Conservation (phyloP, 1,284 basidiomycete genomes). For the Agroathelia rolfsii region DNA sequence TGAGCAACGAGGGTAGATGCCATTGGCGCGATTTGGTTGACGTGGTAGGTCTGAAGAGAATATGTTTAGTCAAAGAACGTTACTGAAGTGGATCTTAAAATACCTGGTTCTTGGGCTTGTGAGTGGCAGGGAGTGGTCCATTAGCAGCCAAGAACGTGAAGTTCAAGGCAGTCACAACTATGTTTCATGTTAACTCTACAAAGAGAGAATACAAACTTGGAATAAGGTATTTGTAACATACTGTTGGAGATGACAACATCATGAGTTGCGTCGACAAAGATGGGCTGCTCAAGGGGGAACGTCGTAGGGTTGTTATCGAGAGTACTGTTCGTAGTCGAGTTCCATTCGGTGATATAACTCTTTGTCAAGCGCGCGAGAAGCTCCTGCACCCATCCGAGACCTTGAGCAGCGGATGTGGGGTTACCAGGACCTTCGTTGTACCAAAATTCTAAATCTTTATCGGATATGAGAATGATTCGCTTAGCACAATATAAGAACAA, state of each 20-base stretch:
- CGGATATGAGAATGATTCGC: neutral
- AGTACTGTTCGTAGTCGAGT: constrained; percentile 45
- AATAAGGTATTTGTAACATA: constrained; percentile 10
- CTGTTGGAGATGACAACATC: constrained; percentile 34
- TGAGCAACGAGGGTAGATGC: constrained; percentile 50
- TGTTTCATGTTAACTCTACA: neutral
- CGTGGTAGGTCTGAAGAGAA: constrained; percentile 30
- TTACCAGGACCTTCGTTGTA: constrained; percentile 46
- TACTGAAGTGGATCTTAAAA: constrained; percentile 5
- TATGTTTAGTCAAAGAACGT: neutral
- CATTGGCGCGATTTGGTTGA: constrained; percentile 42
- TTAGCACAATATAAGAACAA: neutral
- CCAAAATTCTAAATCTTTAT: constrained; percentile 36
- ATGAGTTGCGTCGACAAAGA: constrained; percentile 49
- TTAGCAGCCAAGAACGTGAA: constrained; percentile 45
- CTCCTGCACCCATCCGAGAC: constrained; percentile 56
- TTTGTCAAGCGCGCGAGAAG: constrained; percentile 39
- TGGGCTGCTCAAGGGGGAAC: constrained; percentile 52
- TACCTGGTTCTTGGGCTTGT: constrained; percentile 46
- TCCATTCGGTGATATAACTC: constrained; percentile 37
- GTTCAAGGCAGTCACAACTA: constrained; percentile 51
- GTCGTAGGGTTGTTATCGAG: constrained; percentile 39
- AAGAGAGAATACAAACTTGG: neutral
- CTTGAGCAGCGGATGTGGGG: constrained; percentile 45
- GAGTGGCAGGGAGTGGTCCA: constrained; percentile 46